Percentiles rank a stretch among this genome's conserved stretches.
Conservation (phyloP, 2,329 filamentous ascomycete species). For the Cadophora gregata region DNA sequence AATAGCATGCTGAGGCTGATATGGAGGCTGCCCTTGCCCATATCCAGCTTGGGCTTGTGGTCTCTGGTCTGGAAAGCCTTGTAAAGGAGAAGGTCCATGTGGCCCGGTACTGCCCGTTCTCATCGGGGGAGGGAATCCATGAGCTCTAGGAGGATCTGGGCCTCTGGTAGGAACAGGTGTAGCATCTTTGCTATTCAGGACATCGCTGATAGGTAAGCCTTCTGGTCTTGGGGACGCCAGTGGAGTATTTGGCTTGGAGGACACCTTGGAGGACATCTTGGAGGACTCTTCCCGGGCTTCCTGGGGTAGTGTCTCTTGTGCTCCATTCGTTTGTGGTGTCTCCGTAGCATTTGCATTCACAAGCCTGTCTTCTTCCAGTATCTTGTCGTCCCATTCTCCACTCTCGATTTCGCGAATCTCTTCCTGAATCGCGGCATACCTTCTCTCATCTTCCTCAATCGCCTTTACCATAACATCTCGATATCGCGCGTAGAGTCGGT, state of each 20-base stretch:
- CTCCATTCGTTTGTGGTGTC: slow-evolving; percentile 32
- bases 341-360: slow-evolving; percentile 27
- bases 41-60: not conserved
- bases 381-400: slow-evolving; percentile 57
- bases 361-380: slow-evolving; percentile 37
- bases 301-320: slow-evolving; percentile 22
- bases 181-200: slow-evolving; percentile 36
- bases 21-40: not conserved
- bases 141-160: slow-evolving; percentile 26
- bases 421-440: slow-evolving; percentile 65
- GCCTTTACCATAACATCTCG: slow-evolving; percentile 70
- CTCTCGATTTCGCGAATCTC: slow-evolving; percentile 74
- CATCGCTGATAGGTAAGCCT: slow-evolving; percentile 37
- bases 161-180: slow-evolving; percentile 26
- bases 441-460: slow-evolving; percentile 76
- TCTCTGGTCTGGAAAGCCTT: slow-evolving; percentile 22
- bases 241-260: slow-evolving; percentile 23
- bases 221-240: slow-evolving; percentile 32
- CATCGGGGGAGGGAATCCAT: slow-evolving; percentile 24
- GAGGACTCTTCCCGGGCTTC: slow-evolving; percentile 20
- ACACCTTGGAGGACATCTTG: slow-evolving; percentile 24
- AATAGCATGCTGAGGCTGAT: slow-evolving; percentile 5
- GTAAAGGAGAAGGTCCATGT: slow-evolving; percentile 39
- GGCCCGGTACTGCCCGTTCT: slow-evolving; percentile 35
- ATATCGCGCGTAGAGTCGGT: slow-evolving; percentile 78